Evolutionary conservation across 2,329 filamentous ascomycete species (phyloP), one percentile per base, ranked within the genome.

Genomic region (Pseudocercospora ulei): DNA sequence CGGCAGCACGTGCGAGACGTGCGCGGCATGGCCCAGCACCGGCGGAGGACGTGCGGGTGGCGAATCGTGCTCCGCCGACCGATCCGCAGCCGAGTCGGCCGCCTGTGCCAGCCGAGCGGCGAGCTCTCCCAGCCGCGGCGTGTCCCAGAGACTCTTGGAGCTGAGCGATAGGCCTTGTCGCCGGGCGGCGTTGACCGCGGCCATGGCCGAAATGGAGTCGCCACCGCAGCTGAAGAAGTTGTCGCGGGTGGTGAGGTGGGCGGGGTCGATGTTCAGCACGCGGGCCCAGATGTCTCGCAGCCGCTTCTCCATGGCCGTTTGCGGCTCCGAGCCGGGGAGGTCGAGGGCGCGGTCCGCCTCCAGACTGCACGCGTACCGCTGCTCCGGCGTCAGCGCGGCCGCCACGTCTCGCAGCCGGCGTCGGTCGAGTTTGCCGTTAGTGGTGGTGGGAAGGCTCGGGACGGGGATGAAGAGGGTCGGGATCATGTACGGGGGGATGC

Each of bases 391-490:
- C 24, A 26, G 24, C 24, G 7, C 24, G 8, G 24, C 24, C 24
- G 24, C 24, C 12, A 26, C n/a, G 4, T 26, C 27, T 19, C 34
- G 38, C 5, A 44, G 28, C 17, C 22, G 31, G 8, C 58, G 53
- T 38, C 71, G 72, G 53, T 94, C 76, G 2, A 81, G 67, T 57
- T 92, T 92, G 1, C 81, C 81, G 41, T 81, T 81, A 0, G 72
- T 57, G 0, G 81, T 90, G 51, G 78, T 69, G 0, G 86, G 85
- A 23, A 93, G 66, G 0, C 59, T 55, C 1, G 73, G 71, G 4
- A 93, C 66, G 0, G 82, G 80, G 3, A 94, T 63, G 3, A 92
- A 61, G 41, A 77, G 73, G 0, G 75, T 75, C 0, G 87, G 87
- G 1, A 92, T 61, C 82, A 90, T 90, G 57, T 92, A 92, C 0